These are phyloP conservation scores for Novymonas esmeraldas DNA, from an alignment of 208 protist species.

Conservation along the genomic window DNA sequence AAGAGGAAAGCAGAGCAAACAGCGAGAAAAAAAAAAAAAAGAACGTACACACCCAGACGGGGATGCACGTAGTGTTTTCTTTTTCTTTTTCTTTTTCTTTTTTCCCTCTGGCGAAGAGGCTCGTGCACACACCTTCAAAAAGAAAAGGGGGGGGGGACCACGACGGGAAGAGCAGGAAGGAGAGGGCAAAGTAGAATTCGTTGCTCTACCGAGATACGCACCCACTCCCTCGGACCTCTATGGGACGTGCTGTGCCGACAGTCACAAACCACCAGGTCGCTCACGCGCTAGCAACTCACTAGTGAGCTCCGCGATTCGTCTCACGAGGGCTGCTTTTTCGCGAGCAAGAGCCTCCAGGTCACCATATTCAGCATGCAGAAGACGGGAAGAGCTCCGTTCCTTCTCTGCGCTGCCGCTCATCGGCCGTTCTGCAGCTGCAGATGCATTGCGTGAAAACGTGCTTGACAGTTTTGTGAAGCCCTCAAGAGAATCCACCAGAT, in stretches of 20 bases:
- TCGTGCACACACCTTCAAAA: too few species aligned
- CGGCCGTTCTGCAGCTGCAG: too few species aligned
- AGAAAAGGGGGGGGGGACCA: too few species aligned
- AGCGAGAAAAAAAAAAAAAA: neutral
- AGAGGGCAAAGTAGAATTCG: too few species aligned
- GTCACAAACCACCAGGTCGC: neutral
- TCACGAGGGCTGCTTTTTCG: slow-evolving; percentile 20
- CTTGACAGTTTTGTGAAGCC: slow-evolving; percentile 53
- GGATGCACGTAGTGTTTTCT: too few species aligned
- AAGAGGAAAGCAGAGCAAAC: neutral
- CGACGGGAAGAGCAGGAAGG: too few species aligned
- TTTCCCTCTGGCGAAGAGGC: too few species aligned
- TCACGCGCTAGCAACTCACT: neutral
- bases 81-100: too few species aligned
- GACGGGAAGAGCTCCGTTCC: neutral
- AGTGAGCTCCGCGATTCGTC: slow-evolving; percentile 13
- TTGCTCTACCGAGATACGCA: too few species aligned
- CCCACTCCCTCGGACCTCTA: too few species aligned
- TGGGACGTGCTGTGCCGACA: neutral
- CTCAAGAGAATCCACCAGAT: slow-evolving; percentile 58
- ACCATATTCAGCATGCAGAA: neutral
- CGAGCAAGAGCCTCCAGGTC: neutral
- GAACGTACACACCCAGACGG: neutral
- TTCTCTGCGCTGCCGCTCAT: neutral
- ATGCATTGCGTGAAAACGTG: slow-evolving; percentile 32